Percentiles rank a stretch among this genome's conserved stretches.
These are phyloP conservation scores for Acer yangbiense DNA, from an alignment of 345 rosid genomes.

Conservation along the genomic window DNA sequence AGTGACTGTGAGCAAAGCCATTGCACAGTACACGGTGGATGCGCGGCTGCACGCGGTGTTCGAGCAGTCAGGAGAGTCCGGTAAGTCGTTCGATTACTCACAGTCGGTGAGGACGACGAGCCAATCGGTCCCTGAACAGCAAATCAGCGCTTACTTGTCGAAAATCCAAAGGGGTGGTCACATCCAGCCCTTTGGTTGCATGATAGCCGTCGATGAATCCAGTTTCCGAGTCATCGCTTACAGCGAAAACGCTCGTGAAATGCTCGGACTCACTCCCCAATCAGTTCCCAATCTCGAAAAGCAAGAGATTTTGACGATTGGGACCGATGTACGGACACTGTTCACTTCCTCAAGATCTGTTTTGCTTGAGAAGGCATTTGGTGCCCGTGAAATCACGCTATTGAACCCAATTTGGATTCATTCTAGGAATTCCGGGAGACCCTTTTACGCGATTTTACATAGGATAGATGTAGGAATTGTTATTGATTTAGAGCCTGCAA, in stretches of 20 bases:
- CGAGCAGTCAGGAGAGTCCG: constrained; percentile 86
- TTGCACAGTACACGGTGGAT: constrained; percentile 91
- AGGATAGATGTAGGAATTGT: constrained; percentile 95
- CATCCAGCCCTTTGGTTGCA: constrained; percentile 93
- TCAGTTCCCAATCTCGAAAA: constrained; percentile 83
- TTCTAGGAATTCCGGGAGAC: constrained; percentile 76
- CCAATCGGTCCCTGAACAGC: constrained; percentile 73
- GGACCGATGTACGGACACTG: constrained; percentile 74
- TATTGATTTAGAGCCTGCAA: constrained; percentile 95
- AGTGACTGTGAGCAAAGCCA: constrained; percentile 66
- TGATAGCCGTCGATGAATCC: constrained; percentile 78
- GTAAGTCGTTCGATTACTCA: constrained; percentile 86
- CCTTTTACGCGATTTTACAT: constrained; percentile 89
- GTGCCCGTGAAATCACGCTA: constrained; percentile 86
- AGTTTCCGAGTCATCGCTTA: constrained; percentile 66
- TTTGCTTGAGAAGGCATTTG: constrained; percentile 80
- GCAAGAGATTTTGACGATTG: constrained; percentile 58
- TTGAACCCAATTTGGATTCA: constrained; percentile 92
- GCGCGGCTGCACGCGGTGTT: constrained; percentile 94
- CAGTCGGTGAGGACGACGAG: constrained; percentile 63
- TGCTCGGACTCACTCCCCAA: constrained; percentile 83
- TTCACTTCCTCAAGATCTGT: constrained; percentile 59
- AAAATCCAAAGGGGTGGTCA: constrained; percentile 90
- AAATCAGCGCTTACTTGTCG: constrained; percentile 82
- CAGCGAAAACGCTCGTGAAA: constrained; percentile 87